Percentiles rank a stretch among this genome's conserved stretches.
These are phyloP conservation scores for Chlorella sorokiniana DNA, from an alignment of 139 green algal genomes.

Conservation along the genomic window DNA sequence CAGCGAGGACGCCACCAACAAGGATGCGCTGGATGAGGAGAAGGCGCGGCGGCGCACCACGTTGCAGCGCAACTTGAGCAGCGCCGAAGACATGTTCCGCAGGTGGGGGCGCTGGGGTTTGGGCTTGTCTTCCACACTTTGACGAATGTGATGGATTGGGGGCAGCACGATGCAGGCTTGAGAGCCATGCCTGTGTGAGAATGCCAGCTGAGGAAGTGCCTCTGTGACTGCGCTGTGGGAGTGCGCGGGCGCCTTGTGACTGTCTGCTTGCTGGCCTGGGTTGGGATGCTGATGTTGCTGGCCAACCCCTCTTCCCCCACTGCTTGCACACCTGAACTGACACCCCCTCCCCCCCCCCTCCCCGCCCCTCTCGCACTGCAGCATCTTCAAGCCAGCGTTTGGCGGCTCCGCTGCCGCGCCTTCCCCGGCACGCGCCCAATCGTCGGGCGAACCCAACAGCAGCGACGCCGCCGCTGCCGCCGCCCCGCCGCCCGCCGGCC, in stretches of 20 bases:
- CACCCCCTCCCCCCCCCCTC: neutral
- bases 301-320: no score
- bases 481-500: neutral
- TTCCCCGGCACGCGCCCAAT: neutral
- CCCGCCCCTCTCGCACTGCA: neutral
- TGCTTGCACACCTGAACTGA: no score
- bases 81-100: constrained; percentile 52
- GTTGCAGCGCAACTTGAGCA: constrained; percentile 48
- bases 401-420: neutral
- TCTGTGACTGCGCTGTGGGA: no score
- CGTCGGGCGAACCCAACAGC: neutral
- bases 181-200: no score
- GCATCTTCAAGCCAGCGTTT: constrained; percentile 37
- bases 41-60: constrained; percentile 5
- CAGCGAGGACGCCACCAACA: constrained; percentile 28
- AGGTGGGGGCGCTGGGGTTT: neutral
- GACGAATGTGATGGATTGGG: neutral
- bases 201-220: no score
- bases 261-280: no score
- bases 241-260: no score
- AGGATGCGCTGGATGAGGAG: constrained; percentile 36
- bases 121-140: no score
- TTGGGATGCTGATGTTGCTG: no score
- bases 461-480: neutral
- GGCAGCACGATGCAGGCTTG: neutral